phyloP scores from a whole-genome alignment of 768 basidiomycete genomes.

The Chiua virens region DNA sequence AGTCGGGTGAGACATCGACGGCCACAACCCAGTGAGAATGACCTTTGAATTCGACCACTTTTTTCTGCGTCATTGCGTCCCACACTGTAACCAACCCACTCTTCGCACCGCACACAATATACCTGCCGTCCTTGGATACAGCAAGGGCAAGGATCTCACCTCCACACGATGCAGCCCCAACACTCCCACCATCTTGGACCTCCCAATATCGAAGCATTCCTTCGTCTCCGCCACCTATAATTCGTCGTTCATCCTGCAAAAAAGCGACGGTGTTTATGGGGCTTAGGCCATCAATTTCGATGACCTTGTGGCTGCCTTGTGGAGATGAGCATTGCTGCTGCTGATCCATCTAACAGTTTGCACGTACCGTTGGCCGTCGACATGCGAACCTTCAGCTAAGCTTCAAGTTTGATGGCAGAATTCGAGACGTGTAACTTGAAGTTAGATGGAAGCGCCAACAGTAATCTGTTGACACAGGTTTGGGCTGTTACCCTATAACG shows the following conservation, averaged over 20 bases:
- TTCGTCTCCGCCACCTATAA: conserved; percentile 11
- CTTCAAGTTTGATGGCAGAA: not conserved
- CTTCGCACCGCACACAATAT: conserved; percentile 12
- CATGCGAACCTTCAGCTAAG: not conserved
- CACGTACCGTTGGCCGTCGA: not conserved
- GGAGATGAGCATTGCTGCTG: not conserved
- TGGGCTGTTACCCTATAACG: no score
- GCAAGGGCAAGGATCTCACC: conserved; percentile 8
- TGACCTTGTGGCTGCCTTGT: not conserved
- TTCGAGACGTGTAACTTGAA: not conserved
- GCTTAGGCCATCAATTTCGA: conserved; percentile 7
- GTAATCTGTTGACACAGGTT: no score
- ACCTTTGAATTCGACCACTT: conserved; percentile 6
- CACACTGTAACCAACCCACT: conserved; percentile 11
- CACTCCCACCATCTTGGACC: not conserved
- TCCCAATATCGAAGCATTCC: conserved; percentile 10
- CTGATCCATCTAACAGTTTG: not conserved
- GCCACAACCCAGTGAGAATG: conserved; percentile 13
- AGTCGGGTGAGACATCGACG: conserved; percentile 15
- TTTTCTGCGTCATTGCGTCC: conserved; percentile 5
- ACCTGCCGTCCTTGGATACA: conserved; percentile 9
- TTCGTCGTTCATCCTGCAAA: not conserved
- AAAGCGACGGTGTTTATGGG: conserved; percentile 11
- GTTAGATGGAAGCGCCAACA: no score
- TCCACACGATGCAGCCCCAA: not conserved